Evolutionary conservation across 2,329 filamentous ascomycete species (phyloP).

Genomic region (Claviceps africana): DNA sequence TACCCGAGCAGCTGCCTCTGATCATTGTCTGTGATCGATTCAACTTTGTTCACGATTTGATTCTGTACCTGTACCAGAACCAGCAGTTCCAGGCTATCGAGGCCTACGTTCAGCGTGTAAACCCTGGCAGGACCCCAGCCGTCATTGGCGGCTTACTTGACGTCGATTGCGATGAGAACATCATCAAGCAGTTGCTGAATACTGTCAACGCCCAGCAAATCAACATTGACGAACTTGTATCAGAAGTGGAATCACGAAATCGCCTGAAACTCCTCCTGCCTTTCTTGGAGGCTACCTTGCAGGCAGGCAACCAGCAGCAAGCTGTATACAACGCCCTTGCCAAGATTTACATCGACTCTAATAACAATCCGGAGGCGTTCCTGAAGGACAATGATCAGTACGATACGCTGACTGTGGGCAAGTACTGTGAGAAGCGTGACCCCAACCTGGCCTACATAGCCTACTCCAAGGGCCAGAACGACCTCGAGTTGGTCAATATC

Average conservation of each 20-base stretch:
- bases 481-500: conserved; percentile 90
- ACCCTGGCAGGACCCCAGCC: conserved; percentile 77
- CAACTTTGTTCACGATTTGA: conserved; percentile 94
- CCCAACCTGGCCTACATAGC: conserved; percentile 91
- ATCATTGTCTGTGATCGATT: conserved; percentile 99
- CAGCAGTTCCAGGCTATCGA: conserved; percentile 99
- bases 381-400: conserved; percentile 96
- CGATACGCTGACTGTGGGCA: conserved; percentile 80
- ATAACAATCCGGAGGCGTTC: conserved; percentile 96
- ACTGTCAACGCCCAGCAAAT: conserved; percentile 77
- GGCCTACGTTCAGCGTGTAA: conserved; percentile 93
- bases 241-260: conserved; percentile 91
- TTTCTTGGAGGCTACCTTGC: conserved; percentile 86
- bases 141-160: conserved; percentile 89
- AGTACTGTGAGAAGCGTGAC: conserved; percentile 98
- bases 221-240: conserved; percentile 85
- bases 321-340: conserved; percentile 94
- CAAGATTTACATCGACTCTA: conserved; percentile 98
- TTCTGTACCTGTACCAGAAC: conserved; percentile 95
- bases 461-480: conserved; percentile 93
- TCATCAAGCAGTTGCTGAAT: conserved; percentile 81
- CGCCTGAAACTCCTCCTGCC: conserved; percentile 88
- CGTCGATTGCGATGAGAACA: conserved; percentile 90
- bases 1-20: conserved; percentile 83
- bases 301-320: conserved; percentile 85